phyloP scores from a whole-genome alignment of 345 rosid species.

The Ceriops tagal region DNA sequence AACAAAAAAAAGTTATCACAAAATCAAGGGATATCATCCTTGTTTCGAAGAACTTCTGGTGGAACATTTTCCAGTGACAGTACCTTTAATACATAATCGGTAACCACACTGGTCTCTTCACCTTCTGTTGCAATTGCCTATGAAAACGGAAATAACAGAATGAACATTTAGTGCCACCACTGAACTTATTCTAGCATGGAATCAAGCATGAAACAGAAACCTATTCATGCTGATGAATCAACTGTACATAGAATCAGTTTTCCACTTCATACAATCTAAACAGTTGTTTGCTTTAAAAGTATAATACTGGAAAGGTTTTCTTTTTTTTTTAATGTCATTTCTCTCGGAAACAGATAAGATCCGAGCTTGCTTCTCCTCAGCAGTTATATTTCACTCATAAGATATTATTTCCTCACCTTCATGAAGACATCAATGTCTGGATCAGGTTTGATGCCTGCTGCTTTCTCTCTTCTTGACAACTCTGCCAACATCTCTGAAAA shows the following conservation, averaged over 20 bases:
- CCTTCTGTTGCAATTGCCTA: conserved; percentile 54
- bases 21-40: background rate
- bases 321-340: too few species aligned
- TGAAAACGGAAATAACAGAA: background rate
- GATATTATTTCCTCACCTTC: conserved; percentile 44
- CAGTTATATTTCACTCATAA: too few species aligned
- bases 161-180: background rate
- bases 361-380: too few species aligned
- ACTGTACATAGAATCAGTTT: background rate
- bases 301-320: too few species aligned
- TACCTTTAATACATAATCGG: conserved; percentile 81
- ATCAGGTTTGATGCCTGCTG: conserved; percentile 74
- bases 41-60: background rate
- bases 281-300: too few species aligned
- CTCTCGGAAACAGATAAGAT: too few species aligned
- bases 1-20: background rate
- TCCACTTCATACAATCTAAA: too few species aligned
- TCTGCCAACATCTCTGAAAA: conserved; percentile 61
- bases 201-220: background rate
- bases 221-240: background rate
- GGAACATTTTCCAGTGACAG: background rate
- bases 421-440: conserved; percentile 72
- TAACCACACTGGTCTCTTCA: conserved; percentile 60
- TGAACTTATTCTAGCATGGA: background rate
- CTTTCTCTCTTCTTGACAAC: conserved; percentile 74